A percentile compares a stretch with the other conserved stretches of the same genome.
Conservation (phyloP, 2,329 filamentous ascomycete genomes). For the Xylaria sp. region DNA sequence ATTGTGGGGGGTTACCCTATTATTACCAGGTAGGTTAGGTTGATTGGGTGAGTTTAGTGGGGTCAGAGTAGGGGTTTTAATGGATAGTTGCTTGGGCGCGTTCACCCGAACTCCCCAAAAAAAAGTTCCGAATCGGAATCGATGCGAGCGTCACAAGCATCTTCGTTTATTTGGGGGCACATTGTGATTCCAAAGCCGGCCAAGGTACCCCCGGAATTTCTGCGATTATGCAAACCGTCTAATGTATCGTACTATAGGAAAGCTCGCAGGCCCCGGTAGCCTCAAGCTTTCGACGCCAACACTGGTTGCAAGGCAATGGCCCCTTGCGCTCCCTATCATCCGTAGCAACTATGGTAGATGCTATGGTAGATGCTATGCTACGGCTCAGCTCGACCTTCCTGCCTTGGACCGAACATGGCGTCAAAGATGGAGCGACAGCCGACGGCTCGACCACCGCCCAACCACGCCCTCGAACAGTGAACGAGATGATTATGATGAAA, state of each 20-base stretch:
- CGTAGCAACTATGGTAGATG: constrained; percentile 33
- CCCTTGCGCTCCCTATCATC: constrained; percentile 15
- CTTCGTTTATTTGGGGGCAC: too few species aligned
- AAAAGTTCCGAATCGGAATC: constrained; percentile 17
- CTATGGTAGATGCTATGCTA: constrained; percentile 41
- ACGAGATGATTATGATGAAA: constrained; percentile 36
- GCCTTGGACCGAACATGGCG: constrained; percentile 66
- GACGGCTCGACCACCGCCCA: constrained; percentile 9
- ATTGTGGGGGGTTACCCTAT: too few species aligned
- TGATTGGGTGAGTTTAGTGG: not conserved
- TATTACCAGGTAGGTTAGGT: not conserved
- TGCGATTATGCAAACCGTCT: constrained; percentile 39
- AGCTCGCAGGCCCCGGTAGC: constrained; percentile 40
- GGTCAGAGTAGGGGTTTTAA: not conserved
- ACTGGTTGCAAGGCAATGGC: constrained; percentile 19
- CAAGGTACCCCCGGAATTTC: not conserved
- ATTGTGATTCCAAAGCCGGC: not conserved
- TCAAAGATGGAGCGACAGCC: constrained; percentile 54
- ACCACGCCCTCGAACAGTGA: constrained; percentile 17
- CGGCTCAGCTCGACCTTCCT: constrained; percentile 56
- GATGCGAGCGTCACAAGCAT: constrained; percentile 7
- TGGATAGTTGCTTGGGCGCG: too few species aligned
- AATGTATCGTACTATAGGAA: constrained; percentile 44
- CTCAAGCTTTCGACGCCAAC: constrained; percentile 37
- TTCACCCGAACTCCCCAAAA: not conserved